Base-by-base conservation (phyloP, 2,329 filamentous ascomycete species). In the Pyrenochaeta sp. region DNA sequence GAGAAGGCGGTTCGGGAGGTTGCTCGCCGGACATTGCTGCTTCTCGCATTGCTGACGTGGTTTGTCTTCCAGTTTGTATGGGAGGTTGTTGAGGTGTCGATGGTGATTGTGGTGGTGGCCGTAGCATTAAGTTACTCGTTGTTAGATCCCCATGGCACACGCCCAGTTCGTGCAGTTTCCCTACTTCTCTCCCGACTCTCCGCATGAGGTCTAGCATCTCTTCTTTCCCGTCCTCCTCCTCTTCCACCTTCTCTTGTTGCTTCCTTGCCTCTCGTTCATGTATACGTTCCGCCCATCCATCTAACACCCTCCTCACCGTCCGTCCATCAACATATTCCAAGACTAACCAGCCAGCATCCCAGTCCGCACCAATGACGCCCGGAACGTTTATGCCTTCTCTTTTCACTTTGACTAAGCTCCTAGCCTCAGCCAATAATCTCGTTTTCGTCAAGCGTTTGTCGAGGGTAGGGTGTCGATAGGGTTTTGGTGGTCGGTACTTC, bases 101-200 rank as follows among this genome's bases (percentile, higher is more conserved):
- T 15, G 10, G 22, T 24, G 46, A n/a, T 25, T 39, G 39, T 10
- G 44, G 30, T n/a, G 58, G 50, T 7, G 54, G 28, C 9, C 64
- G 63, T 66, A 98, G 75, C 90, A 99, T 97, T 81, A 99, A 85
- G 79, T 99, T 99, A 80, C 93, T 97, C 63, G 93, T 99, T 59
- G 95, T 99, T 80, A 99, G 79, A 80, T 99, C 95, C 40, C 95
- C 95, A 80, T 99, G 95, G 58, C 97, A 88, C 54, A 98, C 86
- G 15, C 94, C 94, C n/a, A 88, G 84, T 53, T 84, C 85, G 82
- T 99, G 95, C 82, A 99, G 81, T 53, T 77, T 84, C 7, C 91
- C 93, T 15, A 97, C 86, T 2, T 89, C 88, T 5, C 76, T 72
- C 0, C 92, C 93, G 58, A 97, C 88, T 62, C 86, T 83, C 46